Percentiles rank a stretch among this genome's conserved stretches.
These are phyloP conservation scores for Hypoxylon rubiginosum DNA, from an alignment of 2,329 filamentous ascomycete species.

Conservation along the genomic window DNA sequence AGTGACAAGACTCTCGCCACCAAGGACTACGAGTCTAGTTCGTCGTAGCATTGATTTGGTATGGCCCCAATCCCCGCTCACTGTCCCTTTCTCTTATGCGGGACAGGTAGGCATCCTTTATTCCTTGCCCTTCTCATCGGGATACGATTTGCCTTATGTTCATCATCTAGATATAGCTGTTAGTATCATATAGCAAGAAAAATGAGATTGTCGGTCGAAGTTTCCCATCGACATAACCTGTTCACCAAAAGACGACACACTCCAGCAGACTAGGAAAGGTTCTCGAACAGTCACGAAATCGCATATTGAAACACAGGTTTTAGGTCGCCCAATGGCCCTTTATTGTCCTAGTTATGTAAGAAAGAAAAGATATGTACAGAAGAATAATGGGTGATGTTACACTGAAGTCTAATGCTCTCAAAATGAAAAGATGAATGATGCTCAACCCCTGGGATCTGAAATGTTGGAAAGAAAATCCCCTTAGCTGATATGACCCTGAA, in stretches of 20 bases:
- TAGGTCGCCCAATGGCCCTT: background rate
- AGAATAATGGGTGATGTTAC: constrained; percentile 27
- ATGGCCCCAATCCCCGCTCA: constrained; percentile 53
- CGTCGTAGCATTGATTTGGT: constrained; percentile 50
- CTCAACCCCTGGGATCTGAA: background rate
- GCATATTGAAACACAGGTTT: background rate
- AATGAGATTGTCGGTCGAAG: too few relatives aligned
- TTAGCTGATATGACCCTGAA: background rate
- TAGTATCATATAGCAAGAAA: too few relatives aligned
- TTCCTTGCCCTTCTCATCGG: too few relatives aligned
- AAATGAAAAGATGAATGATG: background rate
- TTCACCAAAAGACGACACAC: background rate
- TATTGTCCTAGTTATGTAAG: background rate
- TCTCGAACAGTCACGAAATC: background rate
- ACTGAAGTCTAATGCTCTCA: constrained; percentile 7
- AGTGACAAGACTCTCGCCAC: background rate
- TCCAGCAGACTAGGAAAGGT: background rate
- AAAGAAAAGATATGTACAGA: constrained; percentile 35
- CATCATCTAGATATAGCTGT: too few relatives aligned
- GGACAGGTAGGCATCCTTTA: constrained; percentile 6
- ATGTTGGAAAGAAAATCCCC: too few relatives aligned
- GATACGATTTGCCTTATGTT: too few relatives aligned
- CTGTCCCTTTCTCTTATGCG: constrained; percentile 51
- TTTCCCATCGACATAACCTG: too few relatives aligned
- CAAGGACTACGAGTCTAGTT: background rate